phyloP scores from a whole-genome alignment of 306 rosid species.

The Trichosanthes cucumerina region DNA sequence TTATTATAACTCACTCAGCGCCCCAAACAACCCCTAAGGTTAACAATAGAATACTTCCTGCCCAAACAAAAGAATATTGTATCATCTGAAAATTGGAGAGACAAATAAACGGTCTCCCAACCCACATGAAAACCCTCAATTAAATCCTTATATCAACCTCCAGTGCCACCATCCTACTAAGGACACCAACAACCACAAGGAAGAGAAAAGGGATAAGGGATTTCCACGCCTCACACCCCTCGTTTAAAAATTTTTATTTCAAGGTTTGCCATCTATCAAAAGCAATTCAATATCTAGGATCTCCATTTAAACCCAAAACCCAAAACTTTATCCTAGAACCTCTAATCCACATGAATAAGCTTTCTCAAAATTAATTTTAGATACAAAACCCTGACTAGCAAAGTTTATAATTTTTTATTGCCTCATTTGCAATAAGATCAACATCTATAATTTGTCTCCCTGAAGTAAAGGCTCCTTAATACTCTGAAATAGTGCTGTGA shows the following conservation, averaged over 20 bases:
- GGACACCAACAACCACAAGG: not conserved
- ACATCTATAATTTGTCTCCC: not conserved
- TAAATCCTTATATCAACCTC: not conserved
- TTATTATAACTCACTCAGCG: no score
- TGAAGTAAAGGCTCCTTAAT: not conserved
- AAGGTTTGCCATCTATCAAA: no score
- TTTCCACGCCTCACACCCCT: not conserved
- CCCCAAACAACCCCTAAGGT: no score
- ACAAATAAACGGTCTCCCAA: no score
- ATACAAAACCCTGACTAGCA: not conserved
- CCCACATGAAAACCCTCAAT: not conserved
- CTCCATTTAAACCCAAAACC: not conserved
- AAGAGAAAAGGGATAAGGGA: not conserved
- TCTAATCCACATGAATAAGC: not conserved
- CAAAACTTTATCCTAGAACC: not conserved
- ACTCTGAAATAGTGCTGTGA: not conserved
- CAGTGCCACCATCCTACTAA: not conserved
- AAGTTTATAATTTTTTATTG: not conserved
- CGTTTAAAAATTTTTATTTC: not conserved
- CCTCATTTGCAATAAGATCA: not conserved
- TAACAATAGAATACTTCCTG: no score
- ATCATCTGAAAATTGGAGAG: no score
- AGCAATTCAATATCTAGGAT: no score
- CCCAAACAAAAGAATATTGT: no score
- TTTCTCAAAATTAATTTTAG: not conserved